These are phyloP conservation scores for Pugionium dolabratum DNA, from an alignment of 345 rosid genomes.

Conservation along the genomic window DNA sequence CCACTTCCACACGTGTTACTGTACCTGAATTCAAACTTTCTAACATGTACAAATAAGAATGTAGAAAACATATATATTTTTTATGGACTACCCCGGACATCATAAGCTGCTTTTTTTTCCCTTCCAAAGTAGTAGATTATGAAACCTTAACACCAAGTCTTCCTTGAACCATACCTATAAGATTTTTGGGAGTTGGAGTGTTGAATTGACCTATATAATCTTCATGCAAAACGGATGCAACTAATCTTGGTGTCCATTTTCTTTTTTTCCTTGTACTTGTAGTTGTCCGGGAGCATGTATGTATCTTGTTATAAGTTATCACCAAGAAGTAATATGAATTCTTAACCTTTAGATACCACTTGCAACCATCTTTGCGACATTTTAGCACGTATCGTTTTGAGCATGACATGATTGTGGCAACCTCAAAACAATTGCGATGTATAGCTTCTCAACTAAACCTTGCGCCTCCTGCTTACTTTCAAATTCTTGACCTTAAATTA, in stretches of 20 bases:
- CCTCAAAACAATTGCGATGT: too few species aligned
- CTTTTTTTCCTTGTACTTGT: not conserved
- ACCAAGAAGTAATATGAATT: not conserved
- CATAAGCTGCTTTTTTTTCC: not conserved
- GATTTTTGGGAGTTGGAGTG: not conserved
- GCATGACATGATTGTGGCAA: too few species aligned
- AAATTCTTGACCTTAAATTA: too few species aligned
- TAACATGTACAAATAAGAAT: not conserved
- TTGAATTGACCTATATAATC: not conserved
- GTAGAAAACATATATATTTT: not conserved
- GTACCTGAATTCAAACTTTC: not conserved
- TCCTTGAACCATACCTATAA: not conserved
- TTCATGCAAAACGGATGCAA: not conserved
- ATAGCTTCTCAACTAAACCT: too few species aligned
- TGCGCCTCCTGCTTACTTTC: too few species aligned
- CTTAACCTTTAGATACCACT: not conserved
- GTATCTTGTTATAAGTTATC: not conserved
- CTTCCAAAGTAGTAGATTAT: not conserved
- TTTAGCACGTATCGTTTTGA: too few species aligned
- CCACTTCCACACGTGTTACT: not conserved
- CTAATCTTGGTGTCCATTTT: not conserved
- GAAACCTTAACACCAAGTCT: not conserved
- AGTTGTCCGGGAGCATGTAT: not conserved
- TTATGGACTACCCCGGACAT: not conserved
- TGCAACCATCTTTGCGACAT: not conserved